Percentiles rank a stretch among this genome's conserved stretches.
phyloP scores from a whole-genome alignment of 2,329 filamentous ascomycete species.

The Trichoderma sp. region DNA sequence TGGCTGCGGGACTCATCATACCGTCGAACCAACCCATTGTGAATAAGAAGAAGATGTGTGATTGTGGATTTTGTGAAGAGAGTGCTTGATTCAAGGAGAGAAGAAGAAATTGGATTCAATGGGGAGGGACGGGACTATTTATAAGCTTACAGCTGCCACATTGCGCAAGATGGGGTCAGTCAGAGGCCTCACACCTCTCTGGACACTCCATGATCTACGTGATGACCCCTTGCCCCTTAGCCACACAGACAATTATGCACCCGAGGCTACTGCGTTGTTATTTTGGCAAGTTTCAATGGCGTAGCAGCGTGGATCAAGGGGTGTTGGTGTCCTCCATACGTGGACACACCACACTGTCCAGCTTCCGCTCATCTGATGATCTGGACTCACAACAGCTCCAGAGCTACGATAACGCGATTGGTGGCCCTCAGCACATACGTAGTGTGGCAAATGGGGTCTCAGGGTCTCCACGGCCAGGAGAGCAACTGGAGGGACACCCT shows the following conservation, averaged over 20 bases:
- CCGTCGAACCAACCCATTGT: conserved; percentile 27
- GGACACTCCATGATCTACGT: conserved; percentile 5
- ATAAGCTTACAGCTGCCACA: conserved; percentile 18
- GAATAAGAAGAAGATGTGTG: conserved; percentile 12
- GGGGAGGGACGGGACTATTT: conserved; percentile 6
- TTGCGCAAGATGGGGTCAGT: background rate
- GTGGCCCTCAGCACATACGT: conserved; percentile 14
- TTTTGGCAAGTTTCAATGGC: conserved; percentile 17
- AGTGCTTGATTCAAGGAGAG: background rate
- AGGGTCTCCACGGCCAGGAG: conserved; percentile 5
- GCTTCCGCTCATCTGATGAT: conserved; percentile 4
- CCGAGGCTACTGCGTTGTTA: conserved; percentile 11
- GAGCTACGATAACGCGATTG: conserved; percentile 16
- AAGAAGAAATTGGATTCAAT: background rate
- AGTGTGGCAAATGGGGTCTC: conserved; percentile 13
- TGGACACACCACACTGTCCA: background rate
- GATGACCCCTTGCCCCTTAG: conserved; percentile 4
- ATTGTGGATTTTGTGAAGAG: background rate
- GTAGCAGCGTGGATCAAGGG: conserved; percentile 17
- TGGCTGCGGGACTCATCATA: conserved; percentile 4
- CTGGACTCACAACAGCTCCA: conserved; percentile 12
- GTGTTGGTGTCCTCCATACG: background rate
- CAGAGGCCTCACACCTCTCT: background rate
- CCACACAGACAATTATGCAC: background rate
- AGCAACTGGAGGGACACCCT: background rate